Evolutionary conservation across 768 basidiomycete species (phyloP).

Genomic region (Russula sp.): DNA sequence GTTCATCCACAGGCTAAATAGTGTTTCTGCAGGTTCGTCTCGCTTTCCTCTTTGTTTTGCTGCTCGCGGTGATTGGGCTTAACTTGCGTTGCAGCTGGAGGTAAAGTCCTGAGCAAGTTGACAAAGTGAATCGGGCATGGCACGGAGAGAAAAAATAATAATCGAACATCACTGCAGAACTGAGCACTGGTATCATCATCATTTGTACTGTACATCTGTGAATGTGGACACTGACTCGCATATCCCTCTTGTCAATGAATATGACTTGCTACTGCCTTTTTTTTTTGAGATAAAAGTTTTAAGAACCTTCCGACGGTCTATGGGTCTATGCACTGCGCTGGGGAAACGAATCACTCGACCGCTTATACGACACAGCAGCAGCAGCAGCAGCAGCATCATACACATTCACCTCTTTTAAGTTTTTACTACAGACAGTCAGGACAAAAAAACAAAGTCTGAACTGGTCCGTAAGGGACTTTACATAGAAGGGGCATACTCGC

Average conservation of each 20-base stretch:
- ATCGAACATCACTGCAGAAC: not conserved
- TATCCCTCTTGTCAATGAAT: not conserved
- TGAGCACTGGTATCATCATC: not conserved
- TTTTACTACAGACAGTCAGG: too few relatives aligned
- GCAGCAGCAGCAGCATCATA: too few relatives aligned
- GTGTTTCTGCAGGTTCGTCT: conserved; percentile 13
- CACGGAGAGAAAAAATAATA: not conserved
- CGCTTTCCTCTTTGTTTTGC: not conserved
- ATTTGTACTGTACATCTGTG: not conserved
- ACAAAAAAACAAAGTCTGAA: too few relatives aligned
- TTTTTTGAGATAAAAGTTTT: not conserved
- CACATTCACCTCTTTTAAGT: too few relatives aligned
- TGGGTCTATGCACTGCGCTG: too few relatives aligned
- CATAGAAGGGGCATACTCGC: too few relatives aligned
- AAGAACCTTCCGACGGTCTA: not conserved
- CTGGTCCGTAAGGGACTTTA: too few relatives aligned
- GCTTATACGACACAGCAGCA: too few relatives aligned
- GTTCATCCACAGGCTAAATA: not conserved
- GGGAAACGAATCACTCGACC: too few relatives aligned
- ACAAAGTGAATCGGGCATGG: not conserved
- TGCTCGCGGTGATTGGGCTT: not conserved
- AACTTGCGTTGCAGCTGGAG: conserved; percentile 2
- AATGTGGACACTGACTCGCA: not conserved
- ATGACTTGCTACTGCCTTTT: not conserved
- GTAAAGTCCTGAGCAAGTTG: conserved; percentile 6